These are phyloP conservation scores for Phytophthora aleatoria DNA, from an alignment of 352 stramenopile species.

Conservation along the genomic window DNA sequence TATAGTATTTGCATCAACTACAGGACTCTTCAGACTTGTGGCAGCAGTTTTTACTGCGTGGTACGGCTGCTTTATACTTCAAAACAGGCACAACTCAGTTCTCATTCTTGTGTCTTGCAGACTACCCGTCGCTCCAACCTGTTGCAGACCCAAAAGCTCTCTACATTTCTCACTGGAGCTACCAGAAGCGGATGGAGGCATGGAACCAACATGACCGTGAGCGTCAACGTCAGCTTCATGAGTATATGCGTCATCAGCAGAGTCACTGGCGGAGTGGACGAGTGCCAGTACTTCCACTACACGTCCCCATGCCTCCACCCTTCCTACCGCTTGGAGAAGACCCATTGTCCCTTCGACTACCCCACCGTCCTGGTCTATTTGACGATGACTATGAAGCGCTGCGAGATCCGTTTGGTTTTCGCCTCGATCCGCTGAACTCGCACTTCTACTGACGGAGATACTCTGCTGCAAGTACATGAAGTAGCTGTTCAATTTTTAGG, in stretches of 20 bases:
- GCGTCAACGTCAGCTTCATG: slow-evolving; percentile 12
- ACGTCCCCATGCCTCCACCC: slow-evolving; percentile 21
- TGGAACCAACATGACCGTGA: slow-evolving; percentile 13
- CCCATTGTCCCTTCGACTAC: slow-evolving; percentile 17
- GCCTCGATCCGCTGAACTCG: slow-evolving; percentile 8
- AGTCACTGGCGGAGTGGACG: slow-evolving; percentile 13
- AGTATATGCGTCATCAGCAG: slow-evolving; percentile 11
- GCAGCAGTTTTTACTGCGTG: slow-evolving; percentile 34
- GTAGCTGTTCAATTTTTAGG: slow-evolving; percentile 7
- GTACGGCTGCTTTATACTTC: slow-evolving; percentile 14
- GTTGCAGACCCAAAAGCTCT: slow-evolving; percentile 16
- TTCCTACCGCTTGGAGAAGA: slow-evolving; percentile 20
- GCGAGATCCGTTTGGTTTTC: slow-evolving; percentile 21
- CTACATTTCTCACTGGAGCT: slow-evolving; percentile 28
- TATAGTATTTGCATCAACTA: slow-evolving; percentile 38
- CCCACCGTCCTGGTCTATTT: slow-evolving; percentile 11
- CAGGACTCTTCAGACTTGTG: slow-evolving; percentile 33
- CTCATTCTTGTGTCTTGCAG: slow-evolving; percentile 13
- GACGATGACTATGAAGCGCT: slow-evolving; percentile 18
- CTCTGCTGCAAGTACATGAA: background rate
- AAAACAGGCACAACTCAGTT: background rate
- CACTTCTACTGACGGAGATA: slow-evolving; percentile 18
- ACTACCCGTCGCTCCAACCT: slow-evolving; percentile 17
- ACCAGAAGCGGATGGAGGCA: slow-evolving; percentile 22
- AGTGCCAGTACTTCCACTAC: slow-evolving; percentile 15